Percentiles rank a stretch among this genome's conserved stretches.
These are phyloP conservation scores for Penicillium goetzii DNA, from an alignment of 495 filamentous ascomycete species.

Conservation along the genomic window DNA sequence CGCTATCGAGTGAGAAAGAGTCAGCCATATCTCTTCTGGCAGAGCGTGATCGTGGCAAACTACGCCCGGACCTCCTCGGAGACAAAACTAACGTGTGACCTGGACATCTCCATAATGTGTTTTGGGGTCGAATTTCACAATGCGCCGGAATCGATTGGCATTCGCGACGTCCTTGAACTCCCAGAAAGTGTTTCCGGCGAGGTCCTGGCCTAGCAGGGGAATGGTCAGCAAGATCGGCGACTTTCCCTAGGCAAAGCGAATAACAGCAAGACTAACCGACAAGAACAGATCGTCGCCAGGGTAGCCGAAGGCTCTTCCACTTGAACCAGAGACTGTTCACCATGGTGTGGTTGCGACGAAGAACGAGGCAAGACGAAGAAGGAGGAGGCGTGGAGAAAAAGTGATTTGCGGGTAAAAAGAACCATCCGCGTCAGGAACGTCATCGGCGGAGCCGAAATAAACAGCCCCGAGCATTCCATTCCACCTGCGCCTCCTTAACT, in stretches of 20 bases:
- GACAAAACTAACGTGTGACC: conserved; percentile 52
- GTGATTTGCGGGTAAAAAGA: conserved; percentile 15
- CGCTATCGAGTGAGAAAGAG: conserved; percentile 49
- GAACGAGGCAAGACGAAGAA: conserved; percentile 4
- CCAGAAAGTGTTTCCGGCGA: conserved; percentile 92
- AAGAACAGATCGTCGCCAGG: conserved; percentile 84
- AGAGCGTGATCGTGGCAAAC: background rate
- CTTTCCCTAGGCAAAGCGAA: conserved; percentile 5
- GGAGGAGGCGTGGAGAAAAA: conserved; percentile 24
- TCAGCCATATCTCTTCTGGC: background rate
- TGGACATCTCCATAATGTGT: conserved; percentile 71
- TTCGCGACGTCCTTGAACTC: conserved; percentile 74
- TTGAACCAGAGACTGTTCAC: conserved; percentile 71
- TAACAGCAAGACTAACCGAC: conserved; percentile 60
- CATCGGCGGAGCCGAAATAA: conserved; percentile 33
- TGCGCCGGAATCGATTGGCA: conserved; percentile 59
- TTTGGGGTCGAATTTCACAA: conserved; percentile 66
- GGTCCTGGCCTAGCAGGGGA: conserved; percentile 68
- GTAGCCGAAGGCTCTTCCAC: conserved; percentile 83
- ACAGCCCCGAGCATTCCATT: conserved; percentile 36
- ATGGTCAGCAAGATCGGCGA: conserved; percentile 29
- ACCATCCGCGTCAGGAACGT: conserved; percentile 31
- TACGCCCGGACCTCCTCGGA: conserved; percentile 1
- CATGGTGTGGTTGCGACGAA: conserved; percentile 20
- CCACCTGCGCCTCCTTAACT: conserved; percentile 19